Base-by-base conservation (phyloP, 768 basidiomycete species). In the Suillus paluster region DNA sequence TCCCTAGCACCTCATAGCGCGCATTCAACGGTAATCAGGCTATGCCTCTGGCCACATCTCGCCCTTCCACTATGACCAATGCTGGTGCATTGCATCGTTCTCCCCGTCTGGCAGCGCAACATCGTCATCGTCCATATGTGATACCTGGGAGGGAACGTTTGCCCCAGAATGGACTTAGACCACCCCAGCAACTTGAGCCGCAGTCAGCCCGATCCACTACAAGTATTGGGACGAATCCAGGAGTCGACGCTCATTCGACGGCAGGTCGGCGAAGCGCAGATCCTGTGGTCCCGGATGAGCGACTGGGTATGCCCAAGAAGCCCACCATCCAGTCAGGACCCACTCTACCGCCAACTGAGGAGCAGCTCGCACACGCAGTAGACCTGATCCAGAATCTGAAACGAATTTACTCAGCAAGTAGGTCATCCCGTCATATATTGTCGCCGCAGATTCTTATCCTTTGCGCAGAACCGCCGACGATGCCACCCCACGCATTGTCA, bases 401-500 rank as follows among this genome's bases (percentile, higher is more conserved):
- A 67, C 63, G 69, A 3, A 68, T 76, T 0, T 80, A 78, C 46
- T 66, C 70, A 54, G 67, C 68, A 39, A 73, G 71, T 66, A 72
- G 70, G 71, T 62, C 65, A 70, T 68, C 61, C 55, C 62, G 52
- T 54, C 34, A 30, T 1, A 12, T 46, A 56, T 52, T 45, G 70
- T 42, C 52, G 38, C 60, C 66, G 44, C 62, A 50, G 48, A 50
- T 55, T 44, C 62, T 68, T 12, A 67, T 57, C 59, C 23, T 30
- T 46, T 30, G 46, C 58, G 19, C 59, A 83, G 83, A 69, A 27
- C 70, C 79, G 46, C 71, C 69, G 8, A 71, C 66, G 45, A 78
- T 81, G 69, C 56, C 68, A 8, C 54, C 66, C 8, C 69, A 78
- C 17, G 80, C 81, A 15, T 67, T 90, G 27, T 79, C 86, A 4